Evolutionary conservation across 1,139 yeast species (phyloP), one percentile per base, ranked within the genome.

Genomic region (Yamadazyma jaroonii): DNA sequence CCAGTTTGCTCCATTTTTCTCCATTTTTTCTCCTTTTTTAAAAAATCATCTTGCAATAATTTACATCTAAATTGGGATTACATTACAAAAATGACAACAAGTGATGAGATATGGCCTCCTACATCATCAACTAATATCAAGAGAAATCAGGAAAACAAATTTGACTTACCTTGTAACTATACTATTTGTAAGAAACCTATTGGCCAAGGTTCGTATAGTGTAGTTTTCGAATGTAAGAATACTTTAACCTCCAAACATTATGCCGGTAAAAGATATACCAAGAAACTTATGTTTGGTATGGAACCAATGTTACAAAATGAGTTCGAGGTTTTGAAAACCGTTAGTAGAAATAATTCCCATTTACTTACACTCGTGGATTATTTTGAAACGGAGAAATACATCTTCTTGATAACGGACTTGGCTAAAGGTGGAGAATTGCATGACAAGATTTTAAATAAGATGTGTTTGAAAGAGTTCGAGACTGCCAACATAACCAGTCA

Each of bases 381-480:
- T 54, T 84, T 84, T 54, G 89, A 84, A 53, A 83, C 90, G 1
- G 64, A 68, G 11, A 73, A 77, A 36, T 67, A 71, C 45, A 60
- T 82, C 26, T 83, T 77, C 40, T 59, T 84, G 37, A 77, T 84
- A 32, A 83, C 89, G 1, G 86, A 81, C 49, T 61, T 83, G 36
- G 86, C 88, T 24, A 60, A 62, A 29, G 87, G 87, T 12, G 85
- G 86, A 15, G 95, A 86, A 51, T 62, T 85, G 35, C 85, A 80
- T 53, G 79, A 78, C 45, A 59, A 79, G 31, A 77, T 85, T 34
- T 67, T 75, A 32, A 60, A 68, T 37, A 62, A 76, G 58, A 44
- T 47, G 2, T 50, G 46, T 26, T 64, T 77, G 26, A 39, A 55
- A 32, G 75, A 78, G 33, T 49, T 56, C 1, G 83, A 79, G 43